Evolutionary conservation across 2,329 filamentous ascomycete species (phyloP), one percentile per base, ranked within the genome.

Genomic region (Cryphonectria nitschkei): DNA sequence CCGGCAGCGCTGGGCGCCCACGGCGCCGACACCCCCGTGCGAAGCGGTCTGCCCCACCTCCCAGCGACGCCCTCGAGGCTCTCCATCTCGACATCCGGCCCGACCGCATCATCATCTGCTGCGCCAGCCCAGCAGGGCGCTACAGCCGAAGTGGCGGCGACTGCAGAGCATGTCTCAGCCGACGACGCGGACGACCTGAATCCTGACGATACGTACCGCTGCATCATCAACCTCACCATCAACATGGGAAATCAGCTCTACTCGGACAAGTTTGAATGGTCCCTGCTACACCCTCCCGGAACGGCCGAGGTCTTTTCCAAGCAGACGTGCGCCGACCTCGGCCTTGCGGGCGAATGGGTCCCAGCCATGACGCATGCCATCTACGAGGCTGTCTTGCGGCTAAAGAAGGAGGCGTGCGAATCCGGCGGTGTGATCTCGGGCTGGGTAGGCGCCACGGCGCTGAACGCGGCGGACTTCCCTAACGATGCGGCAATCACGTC

Each of bases 221-320:
- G 96, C 79, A 92, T 98, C 76, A 91, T 99, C 75, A 93, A 90
- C 61, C 85, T 99, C 61, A 97, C 93, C 78, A 93, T 99, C 77
- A 98, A 97, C 78, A 87, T 98, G 32, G 91, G 94, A 68, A 97
- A 97, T 69, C 91, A 93, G 76, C 87, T 98, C 16, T 98, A 98
- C 81, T 97, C 93, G 3, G 96, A 99, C 85, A 97, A 95, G 78
- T 98, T 99, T 74, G 95, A 98, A 80, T 98, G 95, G 95, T 98
- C 95, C 6, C 84, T 99, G 29, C 85, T 97, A 26, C 95, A 98
- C 77, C 94, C 95, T 2, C 92, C 94, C 1, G 95, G 95, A 32
- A 94, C 95, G 58, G 94, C 96, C 0, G 95, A 99, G 80, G 89
- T 92, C 16, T 98, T 98, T 79, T 95, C 96, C 46, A 94, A 93